phyloP scores from a whole-genome alignment of 1,284 basidiomycete species.

The Fomitopsis schrenkii region DNA sequence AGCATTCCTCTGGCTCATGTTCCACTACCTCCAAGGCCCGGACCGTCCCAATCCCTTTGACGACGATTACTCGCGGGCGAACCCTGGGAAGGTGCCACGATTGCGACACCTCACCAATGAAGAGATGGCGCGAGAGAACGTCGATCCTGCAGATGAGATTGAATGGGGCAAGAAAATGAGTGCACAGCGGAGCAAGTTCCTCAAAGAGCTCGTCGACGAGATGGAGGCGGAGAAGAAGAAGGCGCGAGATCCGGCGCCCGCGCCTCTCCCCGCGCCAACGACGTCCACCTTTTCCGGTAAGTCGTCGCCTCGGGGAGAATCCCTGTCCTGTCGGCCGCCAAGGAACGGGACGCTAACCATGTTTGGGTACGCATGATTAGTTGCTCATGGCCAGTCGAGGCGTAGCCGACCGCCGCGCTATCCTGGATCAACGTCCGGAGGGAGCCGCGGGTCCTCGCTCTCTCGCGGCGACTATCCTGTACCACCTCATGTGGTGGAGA shows the following conservation, averaged over 20 bases:
- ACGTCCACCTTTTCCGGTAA: slow-evolving; percentile 22
- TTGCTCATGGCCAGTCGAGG: slow-evolving; percentile 19
- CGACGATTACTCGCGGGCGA: slow-evolving; percentile 33
- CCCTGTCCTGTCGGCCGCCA: not conserved
- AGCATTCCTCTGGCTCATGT: slow-evolving; percentile 60
- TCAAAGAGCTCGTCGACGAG: slow-evolving; percentile 37
- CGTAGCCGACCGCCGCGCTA: slow-evolving; percentile 21
- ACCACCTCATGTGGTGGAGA: slow-evolving; percentile 15
- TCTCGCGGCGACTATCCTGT: slow-evolving; percentile 22
- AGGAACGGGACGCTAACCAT: not conserved
- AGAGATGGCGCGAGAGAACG: slow-evolving; percentile 35
- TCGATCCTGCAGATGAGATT: slow-evolving; percentile 37
- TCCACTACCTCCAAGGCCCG: slow-evolving; percentile 44
- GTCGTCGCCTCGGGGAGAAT: slow-evolving; percentile 2
- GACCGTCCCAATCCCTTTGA: slow-evolving; percentile 38
- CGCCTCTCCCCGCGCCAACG: slow-evolving; percentile 14
- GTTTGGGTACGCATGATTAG: slow-evolving; percentile 6
- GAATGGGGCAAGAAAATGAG: slow-evolving; percentile 39
- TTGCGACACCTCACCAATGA: slow-evolving; percentile 31
- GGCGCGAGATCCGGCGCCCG: slow-evolving; percentile 22
- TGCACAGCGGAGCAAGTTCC: slow-evolving; percentile 33
- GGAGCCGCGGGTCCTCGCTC: slow-evolving; percentile 28
- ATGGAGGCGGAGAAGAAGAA: slow-evolving; percentile 30
- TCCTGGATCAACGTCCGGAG: slow-evolving; percentile 20
- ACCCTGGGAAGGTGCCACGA: slow-evolving; percentile 36